Evolutionary conservation across 148 eudicot species (phyloP).

Genomic region (Vaccinium corymbosum): DNA sequence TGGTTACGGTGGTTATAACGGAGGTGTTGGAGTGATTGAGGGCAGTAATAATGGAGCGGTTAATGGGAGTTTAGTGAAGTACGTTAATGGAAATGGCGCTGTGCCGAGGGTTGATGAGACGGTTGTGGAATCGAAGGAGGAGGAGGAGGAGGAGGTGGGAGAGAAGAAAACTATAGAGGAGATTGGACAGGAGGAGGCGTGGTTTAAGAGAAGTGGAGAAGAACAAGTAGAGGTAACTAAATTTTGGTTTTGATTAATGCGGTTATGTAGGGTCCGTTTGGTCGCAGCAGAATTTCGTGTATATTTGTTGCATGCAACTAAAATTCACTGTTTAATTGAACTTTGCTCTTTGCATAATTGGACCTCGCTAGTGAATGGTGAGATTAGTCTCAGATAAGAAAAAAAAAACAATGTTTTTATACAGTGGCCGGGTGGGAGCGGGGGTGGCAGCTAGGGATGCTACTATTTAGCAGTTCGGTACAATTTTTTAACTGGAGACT

Average conservation of each 20-base stretch:
- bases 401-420: no score
- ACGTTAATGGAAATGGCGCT: constrained; percentile 45
- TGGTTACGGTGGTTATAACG: constrained; percentile 31
- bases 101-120: constrained; percentile 21
- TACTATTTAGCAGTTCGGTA: not conserved
- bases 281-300: not conserved
- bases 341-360: not conserved
- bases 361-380: no score
- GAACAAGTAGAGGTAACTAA: constrained; percentile 61
- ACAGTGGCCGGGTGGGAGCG: no score
- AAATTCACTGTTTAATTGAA: not conserved
- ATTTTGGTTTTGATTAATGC: not conserved
- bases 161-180: constrained; percentile 74
- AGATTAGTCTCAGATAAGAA: no score
- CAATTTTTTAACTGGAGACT: not conserved
- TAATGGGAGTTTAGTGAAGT: constrained; percentile 51
- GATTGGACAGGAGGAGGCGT: constrained; percentile 97
- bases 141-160: constrained; percentile 19
- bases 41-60: constrained; percentile 24
- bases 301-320: not conserved
- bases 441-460: not conserved
- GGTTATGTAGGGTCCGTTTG: not conserved
- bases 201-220: constrained; percentile 62
- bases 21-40: constrained; percentile 20
- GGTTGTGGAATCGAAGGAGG: constrained; percentile 21